phyloP scores from a whole-genome alignment of 1,284 basidiomycete species.

The Fomitopsis palustris region DNA sequence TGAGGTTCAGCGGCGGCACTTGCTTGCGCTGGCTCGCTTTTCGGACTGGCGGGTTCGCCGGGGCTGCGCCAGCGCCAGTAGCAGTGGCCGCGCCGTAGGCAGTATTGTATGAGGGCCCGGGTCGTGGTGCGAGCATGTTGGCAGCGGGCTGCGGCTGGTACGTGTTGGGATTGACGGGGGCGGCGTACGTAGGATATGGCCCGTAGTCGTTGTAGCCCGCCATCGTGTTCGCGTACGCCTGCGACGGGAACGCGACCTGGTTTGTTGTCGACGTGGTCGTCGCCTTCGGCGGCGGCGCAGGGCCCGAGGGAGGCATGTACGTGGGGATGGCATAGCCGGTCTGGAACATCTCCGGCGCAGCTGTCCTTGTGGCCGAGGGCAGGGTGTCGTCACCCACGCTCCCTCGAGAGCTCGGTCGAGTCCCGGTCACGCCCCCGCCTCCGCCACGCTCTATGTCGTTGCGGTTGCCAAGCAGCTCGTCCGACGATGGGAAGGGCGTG shows the following conservation, averaged over 20 bases:
- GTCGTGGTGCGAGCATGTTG: not conserved
- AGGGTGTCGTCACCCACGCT: slow-evolving; percentile 32
- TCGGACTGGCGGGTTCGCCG: not conserved
- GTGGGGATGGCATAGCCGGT: slow-evolving; percentile 11
- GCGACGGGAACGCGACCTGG: slow-evolving; percentile 5
- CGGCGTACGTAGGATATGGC: slow-evolving; percentile 9
- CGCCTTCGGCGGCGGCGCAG: not conserved
- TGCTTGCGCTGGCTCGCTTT: slow-evolving; percentile 22
- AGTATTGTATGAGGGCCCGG: not conserved
- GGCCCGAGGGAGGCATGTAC: slow-evolving; percentile 6
- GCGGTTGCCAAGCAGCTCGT: slow-evolving; percentile 4
- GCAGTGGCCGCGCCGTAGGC: not conserved
- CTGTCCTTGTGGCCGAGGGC: not conserved
- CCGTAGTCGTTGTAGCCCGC: slow-evolving; percentile 9
- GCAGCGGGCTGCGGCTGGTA: slow-evolving; percentile 2
- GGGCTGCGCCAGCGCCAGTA: slow-evolving; percentile 1
- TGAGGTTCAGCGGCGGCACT: slow-evolving; percentile 19
- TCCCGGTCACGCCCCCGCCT: not conserved
- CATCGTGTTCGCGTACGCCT: slow-evolving; percentile 1
- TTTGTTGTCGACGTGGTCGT: not conserved
- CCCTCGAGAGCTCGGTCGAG: slow-evolving; percentile 15
- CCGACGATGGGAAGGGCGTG: slow-evolving; percentile 17
- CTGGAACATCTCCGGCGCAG: slow-evolving; percentile 19
- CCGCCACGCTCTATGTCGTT: slow-evolving; percentile 26
- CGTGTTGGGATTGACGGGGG: slow-evolving; percentile 8